These are phyloP conservation scores for Globomyces sp. DNA, from an alignment of 371 early-diverging fungal species.

Conservation along the genomic window DNA sequence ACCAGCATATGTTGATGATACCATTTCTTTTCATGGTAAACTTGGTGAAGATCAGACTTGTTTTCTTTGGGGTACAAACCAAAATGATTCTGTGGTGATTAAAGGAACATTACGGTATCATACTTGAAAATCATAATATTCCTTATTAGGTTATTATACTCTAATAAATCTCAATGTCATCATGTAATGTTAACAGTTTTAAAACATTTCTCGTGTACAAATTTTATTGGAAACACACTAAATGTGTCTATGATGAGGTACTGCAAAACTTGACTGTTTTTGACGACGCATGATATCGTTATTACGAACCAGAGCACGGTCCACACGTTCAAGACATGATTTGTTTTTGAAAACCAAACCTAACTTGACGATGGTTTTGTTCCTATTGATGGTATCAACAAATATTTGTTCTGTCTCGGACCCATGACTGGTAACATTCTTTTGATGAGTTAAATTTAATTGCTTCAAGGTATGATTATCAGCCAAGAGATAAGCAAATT, in stretches of 20 bases:
- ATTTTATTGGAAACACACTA: too few relatives aligned
- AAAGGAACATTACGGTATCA: conserved; percentile 54
- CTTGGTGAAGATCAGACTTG: conserved; percentile 26
- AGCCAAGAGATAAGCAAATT: not conserved
- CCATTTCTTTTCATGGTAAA: conserved; percentile 40
- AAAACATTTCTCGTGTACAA: too few relatives aligned
- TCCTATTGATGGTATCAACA: conserved; percentile 1
- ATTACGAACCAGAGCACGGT: too few relatives aligned
- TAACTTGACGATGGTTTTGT: not conserved
- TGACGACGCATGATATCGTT: too few relatives aligned
- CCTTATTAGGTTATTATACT: too few relatives aligned
- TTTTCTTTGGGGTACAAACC: conserved; percentile 69
- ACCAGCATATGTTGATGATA: conserved; percentile 62
- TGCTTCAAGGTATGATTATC: not conserved
- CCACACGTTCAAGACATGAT: not conserved
- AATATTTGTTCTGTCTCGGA: not conserved
- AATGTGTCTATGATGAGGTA: too few relatives aligned
- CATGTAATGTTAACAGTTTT: too few relatives aligned
- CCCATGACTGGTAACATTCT: conserved; percentile 1
- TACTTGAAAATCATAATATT: not conserved
- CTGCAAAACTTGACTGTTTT: too few relatives aligned
- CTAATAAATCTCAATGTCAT: too few relatives aligned
- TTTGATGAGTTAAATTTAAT: not conserved
- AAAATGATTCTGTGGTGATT: conserved; percentile 67
- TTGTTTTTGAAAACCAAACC: not conserved